These are phyloP conservation scores for Cyclostephanos invisitatus DNA, from an alignment of 108 stramenopile species.

Conservation along the genomic window DNA sequence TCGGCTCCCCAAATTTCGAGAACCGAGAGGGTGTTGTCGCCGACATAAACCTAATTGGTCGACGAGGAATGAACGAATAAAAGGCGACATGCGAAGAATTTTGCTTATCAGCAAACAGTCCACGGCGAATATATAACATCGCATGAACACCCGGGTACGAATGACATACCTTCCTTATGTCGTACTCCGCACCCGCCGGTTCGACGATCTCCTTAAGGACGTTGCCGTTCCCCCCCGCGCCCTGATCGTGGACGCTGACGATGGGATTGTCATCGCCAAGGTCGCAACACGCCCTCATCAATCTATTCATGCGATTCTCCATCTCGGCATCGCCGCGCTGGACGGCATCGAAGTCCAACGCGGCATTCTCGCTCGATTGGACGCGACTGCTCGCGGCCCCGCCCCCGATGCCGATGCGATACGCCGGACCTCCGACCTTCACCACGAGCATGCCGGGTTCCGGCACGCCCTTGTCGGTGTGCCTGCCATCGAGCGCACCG, in stretches of 20 bases:
- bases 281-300: slow-evolving; percentile 98
- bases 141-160: not conserved
- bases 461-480: slow-evolving; percentile 90
- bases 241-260: slow-evolving; percentile 97
- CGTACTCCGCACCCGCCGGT: slow-evolving; percentile 94
- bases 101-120: not conserved
- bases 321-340: slow-evolving; percentile 99
- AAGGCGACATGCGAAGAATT: not conserved
- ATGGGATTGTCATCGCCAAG: slow-evolving; percentile 96
- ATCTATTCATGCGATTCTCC: slow-evolving; percentile 97
- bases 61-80: not conserved
- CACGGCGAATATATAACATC: not conserved
- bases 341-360: slow-evolving; percentile 98
- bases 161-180: slow-evolving; percentile 87
- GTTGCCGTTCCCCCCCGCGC: slow-evolving; percentile 99
- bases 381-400: slow-evolving; percentile 94
- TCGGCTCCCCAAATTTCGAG: slow-evolving; percentile 99
- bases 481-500: slow-evolving; percentile 93
- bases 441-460: slow-evolving; percentile 96
- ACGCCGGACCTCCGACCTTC: slow-evolving; percentile 98
- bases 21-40: slow-evolving; percentile 95
- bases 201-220: slow-evolving; percentile 99
- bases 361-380: slow-evolving; percentile 85
- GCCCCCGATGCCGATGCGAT: slow-evolving; percentile 98
- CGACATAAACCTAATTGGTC: slow-evolving; percentile 67